These are phyloP conservation scores for Cladorrhinum sp. DNA, from an alignment of 2,329 filamentous ascomycete genomes.

Conservation along the genomic window DNA sequence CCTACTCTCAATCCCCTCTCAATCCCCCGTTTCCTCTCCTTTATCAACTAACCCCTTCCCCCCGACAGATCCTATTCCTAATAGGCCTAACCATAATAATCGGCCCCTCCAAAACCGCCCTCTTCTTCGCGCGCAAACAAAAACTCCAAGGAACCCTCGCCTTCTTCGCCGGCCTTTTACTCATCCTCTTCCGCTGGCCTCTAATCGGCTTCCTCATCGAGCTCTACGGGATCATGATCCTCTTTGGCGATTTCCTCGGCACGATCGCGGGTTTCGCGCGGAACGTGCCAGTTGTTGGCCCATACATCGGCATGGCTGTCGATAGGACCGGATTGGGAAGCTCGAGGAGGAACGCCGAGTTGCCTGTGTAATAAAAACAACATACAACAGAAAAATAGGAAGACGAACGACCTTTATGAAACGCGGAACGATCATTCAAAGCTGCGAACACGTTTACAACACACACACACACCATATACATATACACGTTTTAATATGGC, in stretches of 20 bases:
- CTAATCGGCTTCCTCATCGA: slow-evolving; percentile 88
- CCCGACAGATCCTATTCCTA: slow-evolving; percentile 86
- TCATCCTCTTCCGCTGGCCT: slow-evolving; percentile 89
- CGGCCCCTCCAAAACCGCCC: slow-evolving; percentile 81
- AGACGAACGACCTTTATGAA: neutral
- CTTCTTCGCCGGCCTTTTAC: slow-evolving; percentile 75
- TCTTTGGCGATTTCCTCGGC: slow-evolving; percentile 95
- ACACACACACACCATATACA: neutral
- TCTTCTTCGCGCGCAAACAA: slow-evolving; percentile 91
- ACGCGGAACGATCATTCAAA: neutral
- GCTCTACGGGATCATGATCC: slow-evolving; percentile 84
- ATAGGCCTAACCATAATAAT: slow-evolving; percentile 96
- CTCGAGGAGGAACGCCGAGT: slow-evolving; percentile 63
- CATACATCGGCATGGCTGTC: slow-evolving; percentile 73
- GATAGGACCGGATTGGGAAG: slow-evolving; percentile 63
- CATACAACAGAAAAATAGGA: too few relatives aligned
- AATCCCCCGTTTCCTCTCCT: slow-evolving; percentile 10
- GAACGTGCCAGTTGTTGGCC: slow-evolving; percentile 79
- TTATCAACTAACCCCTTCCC: slow-evolving; percentile 1
- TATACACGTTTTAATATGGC: neutral
- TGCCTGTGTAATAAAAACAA: slow-evolving; percentile 64
- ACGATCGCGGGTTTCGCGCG: slow-evolving; percentile 87
- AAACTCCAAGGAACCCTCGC: slow-evolving; percentile 89
- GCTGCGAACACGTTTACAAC: neutral
- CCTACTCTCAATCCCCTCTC: slow-evolving; percentile 12